These are phyloP conservation scores for Escallonia herrerae DNA, from an alignment of 129 eudicot species.

Conservation along the genomic window DNA sequence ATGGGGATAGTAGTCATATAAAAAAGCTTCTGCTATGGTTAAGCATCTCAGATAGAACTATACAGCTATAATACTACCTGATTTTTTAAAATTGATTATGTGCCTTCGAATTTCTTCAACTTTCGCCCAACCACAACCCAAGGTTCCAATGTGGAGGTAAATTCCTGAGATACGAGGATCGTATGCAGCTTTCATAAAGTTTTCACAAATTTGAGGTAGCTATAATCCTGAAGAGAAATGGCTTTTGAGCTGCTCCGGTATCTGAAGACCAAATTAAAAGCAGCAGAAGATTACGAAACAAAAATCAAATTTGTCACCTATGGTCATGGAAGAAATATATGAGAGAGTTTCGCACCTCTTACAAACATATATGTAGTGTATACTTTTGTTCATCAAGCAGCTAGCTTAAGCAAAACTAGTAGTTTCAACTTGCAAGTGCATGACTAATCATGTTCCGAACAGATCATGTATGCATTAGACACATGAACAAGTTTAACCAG, in stretches of 20 bases:
- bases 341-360: neutral
- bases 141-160: constrained; percentile 78
- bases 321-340: neutral
- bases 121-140: constrained; percentile 91
- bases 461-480: too few species aligned
- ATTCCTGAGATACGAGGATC: constrained; percentile 94
- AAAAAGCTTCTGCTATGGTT: too few species aligned
- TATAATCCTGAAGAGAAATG: constrained; percentile 72
- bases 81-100: constrained; percentile 74
- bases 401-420: too few species aligned
- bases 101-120: constrained; percentile 91
- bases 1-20: too few species aligned
- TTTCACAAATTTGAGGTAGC: constrained; percentile 85
- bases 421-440: too few species aligned
- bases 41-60: too few species aligned
- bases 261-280: constrained; percentile 44
- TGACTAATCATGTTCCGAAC: neutral
- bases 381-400: neutral
- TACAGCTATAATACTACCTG: too few species aligned
- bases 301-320: neutral
- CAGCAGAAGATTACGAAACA: neutral
- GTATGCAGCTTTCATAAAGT: constrained; percentile 82
- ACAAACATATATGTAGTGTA: neutral
- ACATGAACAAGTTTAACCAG: too few species aligned
- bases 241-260: constrained; percentile 86